A percentile compares a stretch with the other conserved stretches of the same genome.
These are phyloP conservation scores for Hsuehochloa calcarea DNA, from an alignment of 176 grass and related monocot genomes.

Conservation along the genomic window DNA sequence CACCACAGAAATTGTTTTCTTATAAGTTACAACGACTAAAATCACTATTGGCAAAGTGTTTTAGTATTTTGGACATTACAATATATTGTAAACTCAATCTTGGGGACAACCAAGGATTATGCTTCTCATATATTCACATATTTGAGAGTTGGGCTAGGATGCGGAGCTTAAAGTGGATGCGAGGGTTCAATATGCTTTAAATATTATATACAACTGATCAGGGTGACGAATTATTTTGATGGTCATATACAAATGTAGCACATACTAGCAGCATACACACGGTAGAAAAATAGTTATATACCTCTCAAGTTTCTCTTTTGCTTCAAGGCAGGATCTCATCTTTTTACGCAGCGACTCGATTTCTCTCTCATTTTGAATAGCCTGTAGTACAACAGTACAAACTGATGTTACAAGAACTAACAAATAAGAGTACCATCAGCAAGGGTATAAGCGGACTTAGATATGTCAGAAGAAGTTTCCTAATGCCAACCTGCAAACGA, in stretches of 20 bases:
- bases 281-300: slow-evolving; percentile 36
- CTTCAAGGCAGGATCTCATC: slow-evolving; percentile 59
- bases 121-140: not conserved
- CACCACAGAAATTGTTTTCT: not conserved
- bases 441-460: not conserved
- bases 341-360: slow-evolving; percentile 86
- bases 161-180: not conserved
- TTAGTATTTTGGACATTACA: not conserved
- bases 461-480: not conserved
- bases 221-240: not conserved
- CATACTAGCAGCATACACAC: slow-evolving; percentile 8
- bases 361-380: slow-evolving; percentile 94
- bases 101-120: not conserved
- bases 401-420: slow-evolving; percentile 26
- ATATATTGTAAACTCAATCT: not conserved
- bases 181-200: not conserved
- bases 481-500: slow-evolving; percentile 64
- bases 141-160: not conserved
- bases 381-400: slow-evolving; percentile 45
- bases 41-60: not conserved
- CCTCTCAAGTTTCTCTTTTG: slow-evolving; percentile 87
- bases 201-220: not conserved
- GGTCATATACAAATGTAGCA: not conserved
- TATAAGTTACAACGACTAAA: slow-evolving; percentile 4
- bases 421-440: slow-evolving; percentile 3